phyloP scores from a whole-genome alignment of 2,329 filamentous ascomycete genomes.

The Xylaria hypoxylon region DNA sequence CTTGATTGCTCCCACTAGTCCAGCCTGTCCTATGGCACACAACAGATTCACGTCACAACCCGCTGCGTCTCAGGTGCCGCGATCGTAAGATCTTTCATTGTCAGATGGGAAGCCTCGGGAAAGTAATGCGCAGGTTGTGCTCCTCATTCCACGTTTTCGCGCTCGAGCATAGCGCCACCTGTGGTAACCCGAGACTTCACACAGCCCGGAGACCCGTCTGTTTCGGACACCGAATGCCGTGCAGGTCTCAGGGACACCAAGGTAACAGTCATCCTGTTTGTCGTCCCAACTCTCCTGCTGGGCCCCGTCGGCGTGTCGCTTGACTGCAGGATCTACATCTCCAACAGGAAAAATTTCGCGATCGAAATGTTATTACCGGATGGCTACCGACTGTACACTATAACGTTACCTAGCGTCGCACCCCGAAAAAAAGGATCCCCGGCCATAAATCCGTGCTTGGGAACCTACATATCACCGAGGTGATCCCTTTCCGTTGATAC shows the following conservation, averaged over 20 bases:
- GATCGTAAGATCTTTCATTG: constrained; percentile 36
- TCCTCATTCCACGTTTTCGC: constrained; percentile 37
- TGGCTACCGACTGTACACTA: constrained; percentile 30
- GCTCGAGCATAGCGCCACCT: constrained; percentile 29
- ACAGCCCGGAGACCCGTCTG: constrained; percentile 27
- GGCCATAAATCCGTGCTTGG: constrained; percentile 13
- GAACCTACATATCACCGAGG: constrained; percentile 7
- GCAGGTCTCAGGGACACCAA: constrained; percentile 29
- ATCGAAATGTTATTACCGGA: constrained; percentile 23
- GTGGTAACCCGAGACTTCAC: constrained; percentile 34
- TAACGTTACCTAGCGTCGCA: constrained; percentile 14
- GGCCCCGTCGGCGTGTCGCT: constrained; percentile 42
- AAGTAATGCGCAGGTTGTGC: constrained; percentile 29
- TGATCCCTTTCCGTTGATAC: neutral
- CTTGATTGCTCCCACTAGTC: constrained; percentile 25
- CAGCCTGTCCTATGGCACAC: constrained; percentile 30
- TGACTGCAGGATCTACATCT: constrained; percentile 46
- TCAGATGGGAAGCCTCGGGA: constrained; percentile 10
- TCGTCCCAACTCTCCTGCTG: constrained; percentile 36
- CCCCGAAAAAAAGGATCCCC: neutral
- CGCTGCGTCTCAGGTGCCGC: constrained; percentile 15
- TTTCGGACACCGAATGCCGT: constrained; percentile 36
- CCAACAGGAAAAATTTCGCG: constrained; percentile 47
- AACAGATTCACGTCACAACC: constrained; percentile 23
- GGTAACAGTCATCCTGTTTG: constrained; percentile 26